Evolutionary conservation across 257 asterid species (phyloP), one percentile per base, ranked within the genome.

Genomic region (Prunella vulgaris): DNA sequence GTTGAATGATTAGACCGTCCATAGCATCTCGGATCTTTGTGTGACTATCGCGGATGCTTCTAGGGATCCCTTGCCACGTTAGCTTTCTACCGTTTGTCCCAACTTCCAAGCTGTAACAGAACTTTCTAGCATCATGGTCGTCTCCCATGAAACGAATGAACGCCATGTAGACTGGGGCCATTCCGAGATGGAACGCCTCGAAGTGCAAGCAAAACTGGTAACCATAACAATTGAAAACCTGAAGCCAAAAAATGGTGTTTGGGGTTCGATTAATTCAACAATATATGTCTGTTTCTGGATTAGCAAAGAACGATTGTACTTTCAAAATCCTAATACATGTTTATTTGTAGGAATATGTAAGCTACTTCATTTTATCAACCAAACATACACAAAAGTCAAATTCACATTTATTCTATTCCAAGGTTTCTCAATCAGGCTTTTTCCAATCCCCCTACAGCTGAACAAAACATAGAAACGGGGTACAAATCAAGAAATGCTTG

Each of bases 131-230:
- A 46, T 80, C 81, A 0, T 75, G 77, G 20, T 83, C 87, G 35
- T 80, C 82, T 5, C 87, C 87, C 87, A 83, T 75, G 77, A 83
- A 83, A 76, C 83, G 83, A 44, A 83, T 70, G 78, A 80, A 83
- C 60, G 83, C 87, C 79, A 83, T 77, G 80, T 77, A 83, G 24
- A 83, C 85, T 0, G 87, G 87, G 1, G 87, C 79, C 30, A 44
- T 80, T 17, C 87, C 83, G 18, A 83, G 51, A 27, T 76, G 74
- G 79, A 80, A 77, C 0, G 87, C 85, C 83, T 83, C 87, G 20
- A 83, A 83, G 74, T 80, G 87, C 80, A 83, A 58, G 78, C 87
- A 83, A 75, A 80, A 80, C 25, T 83, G 83, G 75, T 77, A 69
- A 60, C 85, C 85, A 0, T 68, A 80, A 56, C 85, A 80, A 37